Conservation (phyloP, 1,284 basidiomycete species). For the Heterobasidion annosum region DNA sequence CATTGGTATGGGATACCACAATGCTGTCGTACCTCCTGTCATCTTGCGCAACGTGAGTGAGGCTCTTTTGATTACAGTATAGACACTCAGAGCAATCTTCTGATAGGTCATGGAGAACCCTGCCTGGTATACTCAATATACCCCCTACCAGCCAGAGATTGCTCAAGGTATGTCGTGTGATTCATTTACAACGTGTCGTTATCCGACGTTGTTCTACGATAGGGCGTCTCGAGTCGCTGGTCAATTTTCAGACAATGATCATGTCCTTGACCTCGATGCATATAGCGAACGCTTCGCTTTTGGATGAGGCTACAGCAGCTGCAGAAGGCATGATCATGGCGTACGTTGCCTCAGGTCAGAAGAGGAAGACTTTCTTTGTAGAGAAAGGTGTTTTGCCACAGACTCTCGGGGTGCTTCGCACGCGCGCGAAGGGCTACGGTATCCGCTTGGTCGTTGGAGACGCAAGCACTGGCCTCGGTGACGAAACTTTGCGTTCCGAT, state of each 20-base stretch:
- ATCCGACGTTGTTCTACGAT: conserved; percentile 4
- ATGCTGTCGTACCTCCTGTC: conserved; percentile 88
- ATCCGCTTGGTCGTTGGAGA: conserved; percentile 73
- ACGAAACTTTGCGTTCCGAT: conserved; percentile 48
- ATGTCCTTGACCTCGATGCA: conserved; percentile 93
- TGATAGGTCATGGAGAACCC: conserved; percentile 88
- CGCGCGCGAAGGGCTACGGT: conserved; percentile 85
- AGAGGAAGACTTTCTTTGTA: conserved; percentile 80
- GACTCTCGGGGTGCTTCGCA: conserved; percentile 79
- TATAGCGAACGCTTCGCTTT: conserved; percentile 88
- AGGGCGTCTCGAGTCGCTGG: conserved; percentile 92
- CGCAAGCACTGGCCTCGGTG: conserved; percentile 39
- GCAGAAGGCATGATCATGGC: conserved; percentile 92
- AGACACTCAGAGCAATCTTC: neutral
- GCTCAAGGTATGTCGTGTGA: conserved; percentile 60
- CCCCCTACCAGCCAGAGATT: conserved; percentile 90
- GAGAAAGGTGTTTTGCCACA: conserved; percentile 80
- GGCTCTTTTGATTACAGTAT: neutral
- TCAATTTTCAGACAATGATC: conserved; percentile 97
- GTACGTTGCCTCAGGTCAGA: conserved; percentile 54
- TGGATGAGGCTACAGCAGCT: conserved; percentile 90
- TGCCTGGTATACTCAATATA: conserved; percentile 98
- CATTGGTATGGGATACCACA: conserved; percentile 98
- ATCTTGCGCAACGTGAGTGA: conserved; percentile 77
- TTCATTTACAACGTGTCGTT: neutral